These are phyloP conservation scores for Elymus sibiricus DNA, from an alignment of 176 grass and related monocot genomes.

Conservation along the genomic window DNA sequence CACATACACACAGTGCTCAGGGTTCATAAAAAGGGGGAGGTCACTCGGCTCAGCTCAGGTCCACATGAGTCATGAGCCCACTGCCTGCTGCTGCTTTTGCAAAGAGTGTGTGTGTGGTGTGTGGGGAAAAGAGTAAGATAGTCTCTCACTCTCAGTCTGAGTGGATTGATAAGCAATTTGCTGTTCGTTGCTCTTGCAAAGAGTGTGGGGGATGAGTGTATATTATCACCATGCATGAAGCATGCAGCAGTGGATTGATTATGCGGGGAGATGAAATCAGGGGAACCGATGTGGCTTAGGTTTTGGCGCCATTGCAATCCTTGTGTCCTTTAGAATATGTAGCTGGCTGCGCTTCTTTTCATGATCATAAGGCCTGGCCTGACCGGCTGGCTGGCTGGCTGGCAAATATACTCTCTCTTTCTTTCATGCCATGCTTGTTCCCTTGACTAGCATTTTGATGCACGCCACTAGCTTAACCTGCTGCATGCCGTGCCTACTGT, in stretches of 20 bases:
- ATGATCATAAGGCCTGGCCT: constrained; percentile 17
- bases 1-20: constrained; percentile 8
- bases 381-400: not conserved
- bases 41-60: not conserved
- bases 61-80: constrained; percentile 36
- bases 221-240: not conserved
- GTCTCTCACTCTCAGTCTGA: constrained; percentile 10
- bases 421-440: constrained; percentile 33
- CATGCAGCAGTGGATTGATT: not conserved
- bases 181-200: not conserved
- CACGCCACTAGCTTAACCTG: not conserved
- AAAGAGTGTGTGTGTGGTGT: not conserved
- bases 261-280: not conserved
- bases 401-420: not conserved
- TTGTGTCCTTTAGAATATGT: not conserved
- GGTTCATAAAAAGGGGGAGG: not conserved
- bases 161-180: constrained; percentile 16
- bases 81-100: constrained; percentile 25
- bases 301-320: constrained; percentile 23
- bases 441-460: constrained; percentile 2
- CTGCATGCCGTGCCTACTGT: not conserved
- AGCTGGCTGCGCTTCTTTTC: constrained; percentile 31
- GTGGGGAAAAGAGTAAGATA: constrained; percentile 31
- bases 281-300: constrained; percentile 6
- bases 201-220: not conserved